Evolutionary conservation across 2,329 filamentous ascomycete species (phyloP).

Genomic region (Corniculantispora saksenae): DNA sequence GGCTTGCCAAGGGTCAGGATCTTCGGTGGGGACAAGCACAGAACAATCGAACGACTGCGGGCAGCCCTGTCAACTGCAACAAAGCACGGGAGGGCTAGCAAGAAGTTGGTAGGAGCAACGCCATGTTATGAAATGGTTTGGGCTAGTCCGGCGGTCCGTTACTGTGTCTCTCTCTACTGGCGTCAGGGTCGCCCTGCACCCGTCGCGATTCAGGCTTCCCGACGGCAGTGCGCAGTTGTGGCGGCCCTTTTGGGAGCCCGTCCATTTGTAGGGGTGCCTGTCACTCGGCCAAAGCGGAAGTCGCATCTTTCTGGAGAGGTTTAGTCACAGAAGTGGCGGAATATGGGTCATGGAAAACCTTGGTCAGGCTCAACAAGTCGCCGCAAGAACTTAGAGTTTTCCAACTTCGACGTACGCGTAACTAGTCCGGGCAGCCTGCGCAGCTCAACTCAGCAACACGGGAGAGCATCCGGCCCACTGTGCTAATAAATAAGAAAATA

Average conservation of each 20-base stretch:
- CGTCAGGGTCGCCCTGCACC: too few species aligned
- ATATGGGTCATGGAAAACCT: background rate
- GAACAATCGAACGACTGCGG: conserved; percentile 11
- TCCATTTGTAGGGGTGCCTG: background rate
- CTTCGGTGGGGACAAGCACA: background rate
- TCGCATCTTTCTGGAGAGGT: background rate
- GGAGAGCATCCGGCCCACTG: background rate
- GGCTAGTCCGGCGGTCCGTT: background rate
- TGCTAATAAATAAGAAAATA: background rate
- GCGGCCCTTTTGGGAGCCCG: background rate
- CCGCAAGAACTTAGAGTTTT: background rate
- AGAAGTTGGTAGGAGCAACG: background rate
- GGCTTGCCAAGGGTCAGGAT: conserved; percentile 2
- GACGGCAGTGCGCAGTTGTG: background rate
- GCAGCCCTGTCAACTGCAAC: conserved; percentile 3
- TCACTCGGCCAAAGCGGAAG: background rate
- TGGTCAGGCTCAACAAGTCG: too few species aligned
- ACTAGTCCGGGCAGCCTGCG: background rate
- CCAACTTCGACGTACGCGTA: too few species aligned
- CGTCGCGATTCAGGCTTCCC: background rate
- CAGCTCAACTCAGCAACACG: background rate
- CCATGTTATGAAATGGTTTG: background rate
- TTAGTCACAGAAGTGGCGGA: background rate
- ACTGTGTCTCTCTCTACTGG: too few species aligned
- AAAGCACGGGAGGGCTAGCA: background rate